Evolutionary conservation across 1,284 basidiomycete species (phyloP), one percentile per base, ranked within the genome.

Genomic region (Phlebopus sp.): DNA sequence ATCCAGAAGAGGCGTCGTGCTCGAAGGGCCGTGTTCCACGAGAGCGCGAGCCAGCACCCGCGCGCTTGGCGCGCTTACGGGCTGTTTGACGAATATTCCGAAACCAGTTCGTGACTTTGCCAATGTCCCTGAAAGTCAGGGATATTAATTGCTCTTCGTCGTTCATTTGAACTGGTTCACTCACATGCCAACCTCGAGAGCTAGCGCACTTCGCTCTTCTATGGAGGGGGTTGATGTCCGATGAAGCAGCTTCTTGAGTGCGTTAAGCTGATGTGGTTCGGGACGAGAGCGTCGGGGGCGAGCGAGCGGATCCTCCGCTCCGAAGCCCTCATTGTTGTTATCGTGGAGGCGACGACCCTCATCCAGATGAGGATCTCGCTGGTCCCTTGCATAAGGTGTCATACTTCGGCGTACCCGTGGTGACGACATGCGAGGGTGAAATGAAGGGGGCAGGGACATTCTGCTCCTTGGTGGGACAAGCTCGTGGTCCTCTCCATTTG

Each of bases 41-140:
- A 43, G 74, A 68, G 39, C 73, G 72, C 6, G 70, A 73, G 47
- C 65, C 70, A 46, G 49, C 59, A 8, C 70, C 70, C 21, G 67
- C 59, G 50, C 71, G 75, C 59, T 74, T 79, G 36, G 72, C 69
- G 19, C 84, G 79, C 66, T 81, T 86, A 46, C 86, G 73, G 29
- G 84, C 75, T 8, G 84, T 86, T 68, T 88, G 86, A 37, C 85
- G 77, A 50, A 87, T 71, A 63, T 90, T 90, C 35, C 87, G 75
- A 74, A 89, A 90, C 87, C 86, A 90, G 64, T 90, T 90, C n/a
- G 86, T 88, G 42, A 90, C 86, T 68, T 86, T 88, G 58, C 81
- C 81, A 49, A 88, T 67, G 65, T 90, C 85, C 86, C 85, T 87
- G 58, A 52, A 49, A 54, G 56, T 49, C 47, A 42, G 49, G n/a